Base-by-base conservation (phyloP, 2,329 filamentous ascomycete genomes). In the Tolypocladium capitatum region DNA sequence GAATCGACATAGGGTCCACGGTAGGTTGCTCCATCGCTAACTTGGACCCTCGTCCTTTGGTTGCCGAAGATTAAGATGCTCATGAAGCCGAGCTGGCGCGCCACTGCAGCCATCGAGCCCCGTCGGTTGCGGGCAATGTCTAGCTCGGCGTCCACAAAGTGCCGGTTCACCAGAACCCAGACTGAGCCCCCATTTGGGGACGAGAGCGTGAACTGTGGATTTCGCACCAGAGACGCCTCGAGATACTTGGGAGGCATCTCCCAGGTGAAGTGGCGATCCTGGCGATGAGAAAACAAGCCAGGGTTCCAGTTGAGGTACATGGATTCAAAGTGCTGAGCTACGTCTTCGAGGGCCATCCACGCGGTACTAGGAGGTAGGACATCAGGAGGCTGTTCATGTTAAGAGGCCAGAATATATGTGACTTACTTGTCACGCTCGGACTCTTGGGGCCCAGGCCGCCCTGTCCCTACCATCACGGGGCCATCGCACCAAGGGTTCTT, bases 251-350 rank as follows among this genome's bases (percentile, higher is more conserved):
- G 68, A 10, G 77, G 72, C 33, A 80, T 67, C 2, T 83, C 74
- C 92, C 92, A 98, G 2, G 75, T 74, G 59, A 97, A 94, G 65
- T 98, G 92, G 48, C 90, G 80, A 57, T 98, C 90, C 63, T 95
- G 83, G 9, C 90, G 81, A 60, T 85, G 70, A 2, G 71, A 71
- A 65, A 98, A 98, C 1, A 95, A 71, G 0, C 77, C 75, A 0
- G 92, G 90, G 54, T 95, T 96, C 92, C 92, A 98, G 66, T 97
- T 98, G 47, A 98, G 73, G 63, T 97, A 98, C 55, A 98, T 79
- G 18, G 90, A 94, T 62, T 97, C 89, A 53, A 96, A 98, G 60
- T 95, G 83, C 58, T 95, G 89, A 33, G 87, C 77, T 4, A 96
- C 81, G 53, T 89, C 86, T 55, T 94, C 86, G 28, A 92, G 80